Evolutionary conservation across 148 eudicot genomes (phyloP).

Genomic region (Arbutus unedo): DNA sequence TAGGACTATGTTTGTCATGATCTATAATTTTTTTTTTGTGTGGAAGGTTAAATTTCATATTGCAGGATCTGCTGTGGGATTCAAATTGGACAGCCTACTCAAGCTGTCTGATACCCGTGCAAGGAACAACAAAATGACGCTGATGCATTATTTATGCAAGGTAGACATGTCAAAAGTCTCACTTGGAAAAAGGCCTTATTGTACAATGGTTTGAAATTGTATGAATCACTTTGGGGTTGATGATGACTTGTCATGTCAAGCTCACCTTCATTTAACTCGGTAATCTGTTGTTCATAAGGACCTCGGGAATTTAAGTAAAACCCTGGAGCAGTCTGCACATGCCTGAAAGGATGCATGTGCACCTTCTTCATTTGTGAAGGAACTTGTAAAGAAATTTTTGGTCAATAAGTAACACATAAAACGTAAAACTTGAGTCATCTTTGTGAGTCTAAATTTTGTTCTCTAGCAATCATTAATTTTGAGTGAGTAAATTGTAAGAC

Average conservation of each 20-base stretch:
- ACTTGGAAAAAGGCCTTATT: neutral
- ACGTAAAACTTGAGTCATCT: neutral
- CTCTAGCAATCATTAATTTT: neutral
- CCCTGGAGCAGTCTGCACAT: neutral
- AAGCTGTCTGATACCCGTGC: conserved; percentile 98
- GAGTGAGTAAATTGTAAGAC: neutral
- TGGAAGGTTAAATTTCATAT: conserved; percentile 14
- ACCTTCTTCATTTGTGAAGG: neutral
- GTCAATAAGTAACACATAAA: neutral
- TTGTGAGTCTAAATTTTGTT: neutral
- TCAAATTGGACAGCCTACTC: conserved; percentile 95
- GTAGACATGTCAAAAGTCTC: conserved; percentile 29
- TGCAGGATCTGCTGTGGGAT: conserved; percentile 93
- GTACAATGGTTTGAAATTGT: conserved; percentile 9
- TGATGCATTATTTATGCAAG: conserved; percentile 99
- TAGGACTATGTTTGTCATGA: conserved; percentile 7
- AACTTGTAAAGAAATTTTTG: conserved; percentile 3
- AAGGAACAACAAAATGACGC: conserved; percentile 90
- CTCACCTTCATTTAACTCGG: neutral
- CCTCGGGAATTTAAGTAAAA: neutral
- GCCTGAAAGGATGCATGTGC: neutral
- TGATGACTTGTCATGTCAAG: neutral
- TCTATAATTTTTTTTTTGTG: conserved; percentile 5
- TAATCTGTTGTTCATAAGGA: neutral
- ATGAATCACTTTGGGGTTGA: neutral